Evolutionary conservation across 176 grass and related monocot species (phyloP).

Genomic region (Luzula sylvatica): DNA sequence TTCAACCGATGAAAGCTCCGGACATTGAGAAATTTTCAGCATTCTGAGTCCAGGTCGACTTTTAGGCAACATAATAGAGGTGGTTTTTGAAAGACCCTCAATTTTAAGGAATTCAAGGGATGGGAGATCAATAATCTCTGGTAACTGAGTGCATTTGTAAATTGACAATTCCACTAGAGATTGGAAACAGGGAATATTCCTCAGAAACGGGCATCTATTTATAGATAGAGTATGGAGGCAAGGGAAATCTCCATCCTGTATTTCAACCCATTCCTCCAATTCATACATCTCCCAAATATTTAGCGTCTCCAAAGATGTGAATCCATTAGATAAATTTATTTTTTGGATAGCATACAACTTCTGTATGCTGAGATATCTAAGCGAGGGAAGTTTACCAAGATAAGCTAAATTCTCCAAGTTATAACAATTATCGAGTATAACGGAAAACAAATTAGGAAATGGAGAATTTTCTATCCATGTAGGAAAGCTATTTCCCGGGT

Average conservation of each 20-base stretch:
- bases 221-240: constrained; percentile 15
- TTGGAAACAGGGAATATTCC: constrained; percentile 17
- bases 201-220: constrained; percentile 9
- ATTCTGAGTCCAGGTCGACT: constrained; percentile 8
- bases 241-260: constrained; percentile 18
- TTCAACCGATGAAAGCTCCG: constrained; percentile 15
- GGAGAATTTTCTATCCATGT: constrained; percentile 8
- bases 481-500: constrained; percentile 18
- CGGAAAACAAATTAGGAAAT: constrained; percentile 1
- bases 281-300: constrained; percentile 33
- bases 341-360: constrained; percentile 13
- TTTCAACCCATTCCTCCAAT: constrained; percentile 20
- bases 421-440: constrained; percentile 23
- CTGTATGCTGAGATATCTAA: constrained; percentile 17
- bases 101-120: constrained; percentile 18
- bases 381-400: constrained; percentile 10
- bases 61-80: not conserved
- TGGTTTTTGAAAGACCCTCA: constrained; percentile 16
- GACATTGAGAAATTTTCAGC: constrained; percentile 26
- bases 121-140: constrained; percentile 6
- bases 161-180: constrained; percentile 17
- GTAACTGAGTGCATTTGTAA: constrained; percentile 15
- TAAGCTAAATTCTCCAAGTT: constrained; percentile 19
- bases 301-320: constrained; percentile 9
- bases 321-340: constrained; percentile 18